Conservation (phyloP, 176 grass and related monocot species). For the Juncus inflexus region DNA sequence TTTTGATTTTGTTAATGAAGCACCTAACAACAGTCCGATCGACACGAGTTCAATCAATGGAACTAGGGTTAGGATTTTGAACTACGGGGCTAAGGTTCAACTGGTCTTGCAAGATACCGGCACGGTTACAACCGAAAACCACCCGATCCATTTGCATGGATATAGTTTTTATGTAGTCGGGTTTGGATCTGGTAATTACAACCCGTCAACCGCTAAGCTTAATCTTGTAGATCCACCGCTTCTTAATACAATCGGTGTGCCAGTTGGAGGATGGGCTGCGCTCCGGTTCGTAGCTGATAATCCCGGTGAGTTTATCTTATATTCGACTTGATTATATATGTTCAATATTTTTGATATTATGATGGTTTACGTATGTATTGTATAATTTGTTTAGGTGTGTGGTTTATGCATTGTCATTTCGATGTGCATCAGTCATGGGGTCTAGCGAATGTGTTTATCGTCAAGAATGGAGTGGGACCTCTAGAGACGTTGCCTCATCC, state of each 20-base stretch:
- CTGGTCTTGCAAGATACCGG: constrained; percentile 20
- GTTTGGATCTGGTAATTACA: constrained; percentile 21
- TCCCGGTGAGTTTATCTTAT: constrained; percentile 17
- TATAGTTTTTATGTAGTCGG: constrained; percentile 27
- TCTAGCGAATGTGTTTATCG: constrained; percentile 7
- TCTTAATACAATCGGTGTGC: constrained; percentile 20
- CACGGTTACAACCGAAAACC: constrained; percentile 10
- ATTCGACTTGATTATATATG: background rate
- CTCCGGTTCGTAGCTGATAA: constrained; percentile 26
- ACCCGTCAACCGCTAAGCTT: constrained; percentile 4
- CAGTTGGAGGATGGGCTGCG: constrained; percentile 20
- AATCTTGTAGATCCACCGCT: constrained; percentile 26
- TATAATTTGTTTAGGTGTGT: constrained; percentile 24
- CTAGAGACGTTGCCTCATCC: constrained; percentile 31
- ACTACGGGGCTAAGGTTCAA: constrained; percentile 19
- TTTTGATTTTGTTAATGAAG: constrained; percentile 19
- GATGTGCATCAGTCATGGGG: constrained; percentile 23
- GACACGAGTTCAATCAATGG: constrained; percentile 10
- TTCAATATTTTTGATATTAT: background rate
- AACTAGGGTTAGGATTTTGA: constrained; percentile 15
- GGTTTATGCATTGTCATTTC: constrained; percentile 35
- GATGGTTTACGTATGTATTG: background rate
- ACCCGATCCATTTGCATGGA: constrained; percentile 29
- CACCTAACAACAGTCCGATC: constrained; percentile 21
- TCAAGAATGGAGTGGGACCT: constrained; percentile 54